phyloP scores from a whole-genome alignment of 371 early-diverging fungal genomes.

The Apophysomyces ossiformis region DNA sequence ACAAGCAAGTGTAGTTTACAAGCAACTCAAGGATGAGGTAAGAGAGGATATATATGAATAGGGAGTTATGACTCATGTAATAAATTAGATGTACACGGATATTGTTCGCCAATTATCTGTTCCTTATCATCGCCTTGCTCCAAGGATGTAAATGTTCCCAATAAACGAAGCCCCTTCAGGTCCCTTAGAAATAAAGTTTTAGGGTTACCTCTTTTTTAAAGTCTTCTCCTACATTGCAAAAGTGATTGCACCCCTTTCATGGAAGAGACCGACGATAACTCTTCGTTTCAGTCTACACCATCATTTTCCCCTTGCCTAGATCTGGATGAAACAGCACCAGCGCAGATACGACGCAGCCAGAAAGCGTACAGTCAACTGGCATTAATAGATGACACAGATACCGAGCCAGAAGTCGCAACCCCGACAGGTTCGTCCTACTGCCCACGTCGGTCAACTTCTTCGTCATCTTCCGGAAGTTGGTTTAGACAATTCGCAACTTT shows the following conservation, averaged over 20 bases:
- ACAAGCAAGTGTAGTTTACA: constrained; percentile 46
- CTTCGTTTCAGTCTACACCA: background rate
- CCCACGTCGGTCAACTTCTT: background rate
- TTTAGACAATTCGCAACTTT: background rate
- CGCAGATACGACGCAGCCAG: background rate
- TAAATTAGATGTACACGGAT: constrained; percentile 36
- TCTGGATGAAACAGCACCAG: background rate
- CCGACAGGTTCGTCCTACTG: background rate
- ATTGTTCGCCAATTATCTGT: constrained; percentile 21
- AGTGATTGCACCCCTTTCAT: background rate
- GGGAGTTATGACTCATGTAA: background rate
- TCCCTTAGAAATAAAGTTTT: background rate
- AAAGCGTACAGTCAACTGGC: background rate
- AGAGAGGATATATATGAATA: background rate
- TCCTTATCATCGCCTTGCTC: constrained; percentile 33
- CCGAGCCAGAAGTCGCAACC: background rate
- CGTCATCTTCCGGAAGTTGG: constrained; percentile 3
- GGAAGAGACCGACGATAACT: background rate
- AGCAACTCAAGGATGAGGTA: constrained; percentile 56
- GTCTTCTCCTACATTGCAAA: constrained; percentile 3
- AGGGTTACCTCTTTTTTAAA: background rate
- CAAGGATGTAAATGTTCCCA: constrained; percentile 2
- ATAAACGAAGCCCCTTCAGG: background rate
- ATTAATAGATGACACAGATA: background rate
- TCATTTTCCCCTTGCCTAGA: background rate